Evolutionary conservation across 2,329 filamentous ascomycete species (phyloP), one percentile per base, ranked within the genome.

Genomic region (Fusarium mangiferae): DNA sequence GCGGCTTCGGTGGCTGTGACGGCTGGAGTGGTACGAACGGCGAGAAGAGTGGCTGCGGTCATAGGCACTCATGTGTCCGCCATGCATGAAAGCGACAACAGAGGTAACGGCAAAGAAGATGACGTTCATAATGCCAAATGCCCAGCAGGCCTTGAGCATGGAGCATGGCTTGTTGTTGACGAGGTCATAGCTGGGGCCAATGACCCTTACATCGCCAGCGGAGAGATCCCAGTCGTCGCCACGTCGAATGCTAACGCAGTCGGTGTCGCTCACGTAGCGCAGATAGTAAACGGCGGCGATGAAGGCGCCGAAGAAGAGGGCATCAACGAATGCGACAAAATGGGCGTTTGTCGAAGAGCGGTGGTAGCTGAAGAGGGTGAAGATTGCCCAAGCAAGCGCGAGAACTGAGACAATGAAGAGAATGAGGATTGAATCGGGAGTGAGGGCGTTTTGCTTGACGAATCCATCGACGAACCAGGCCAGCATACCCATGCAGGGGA

Each of bases 71-170:
- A 88, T 85, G 77, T 86, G 86, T 68, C 86, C 86, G 80, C 84
- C 92, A 82, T 85, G 88, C 75, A 87, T 81, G 74, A 86, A 88
- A 33, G 95, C 94, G 48, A 96, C 85, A 35, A 96, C 83, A 58
- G 90, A 89, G 7, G 94, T 96, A 79, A 92, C 85, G 81, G 92
- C 91, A 84, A 97, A 98, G 81, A 95, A 92, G 73, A 96, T 85
- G 75, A 87, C 86, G 82, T 96, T 94, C 88, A 98, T 97, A 82
- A 98, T 98, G 55, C 90, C 94, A 76, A 98, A 91, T 6, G 94
- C 96, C 84, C 94, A 98, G 75, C 87, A 89, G 2, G 95, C 93
- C 89, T 98, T 98, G 79, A 98, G 90, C 94, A 98, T 96, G 56
- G 92, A 90, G 84, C 96, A 98, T 10, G 90, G 90, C 87, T 96